Evolutionary conservation across 768 basidiomycete species (phyloP).

Genomic region (Pisolithus microcarpus): DNA sequence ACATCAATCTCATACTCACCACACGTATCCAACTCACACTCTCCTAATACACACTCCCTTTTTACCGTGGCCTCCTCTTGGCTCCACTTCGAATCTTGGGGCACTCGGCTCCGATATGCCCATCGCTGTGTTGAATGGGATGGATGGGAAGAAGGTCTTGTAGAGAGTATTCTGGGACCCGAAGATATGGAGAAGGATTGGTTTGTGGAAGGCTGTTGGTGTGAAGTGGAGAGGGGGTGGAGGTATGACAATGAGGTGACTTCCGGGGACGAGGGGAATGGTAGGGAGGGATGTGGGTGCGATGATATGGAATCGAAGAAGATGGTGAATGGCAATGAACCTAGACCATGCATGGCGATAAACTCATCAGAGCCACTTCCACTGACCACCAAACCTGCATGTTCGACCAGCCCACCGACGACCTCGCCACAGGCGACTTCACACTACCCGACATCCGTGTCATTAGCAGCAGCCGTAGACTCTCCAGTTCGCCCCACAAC

Average conservation of each 20-base stretch:
- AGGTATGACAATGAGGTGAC: not conserved
- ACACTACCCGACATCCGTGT: not conserved
- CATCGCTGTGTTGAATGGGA: constrained; percentile 86
- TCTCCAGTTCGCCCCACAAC: constrained; percentile 9
- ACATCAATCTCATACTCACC: constrained; percentile 1
- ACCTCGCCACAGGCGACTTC: not conserved
- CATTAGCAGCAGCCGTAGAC: not conserved
- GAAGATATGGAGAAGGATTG: constrained; percentile 68
- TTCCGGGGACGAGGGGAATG: not conserved
- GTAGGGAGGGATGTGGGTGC: constrained; percentile 6
- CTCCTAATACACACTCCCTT: constrained; percentile 21
- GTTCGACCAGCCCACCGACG: not conserved
- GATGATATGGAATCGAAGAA: not conserved
- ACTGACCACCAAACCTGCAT: not conserved
- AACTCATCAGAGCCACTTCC: not conserved
- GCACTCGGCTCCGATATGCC: constrained; percentile 62
- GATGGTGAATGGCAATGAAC: not conserved
- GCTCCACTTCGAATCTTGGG: constrained; percentile 64
- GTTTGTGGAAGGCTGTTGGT: constrained; percentile 39
- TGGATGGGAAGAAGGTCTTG: constrained; percentile 84
- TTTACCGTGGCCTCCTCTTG: constrained; percentile 54
- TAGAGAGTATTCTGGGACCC: constrained; percentile 66
- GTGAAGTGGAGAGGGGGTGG: constrained; percentile 9
- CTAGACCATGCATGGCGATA: not conserved
- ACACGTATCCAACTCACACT: not conserved